Percentiles rank a stretch among this genome's conserved stretches.
phyloP scores from a whole-genome alignment of 768 basidiomycete genomes.

The Lentinus tigrinus region DNA sequence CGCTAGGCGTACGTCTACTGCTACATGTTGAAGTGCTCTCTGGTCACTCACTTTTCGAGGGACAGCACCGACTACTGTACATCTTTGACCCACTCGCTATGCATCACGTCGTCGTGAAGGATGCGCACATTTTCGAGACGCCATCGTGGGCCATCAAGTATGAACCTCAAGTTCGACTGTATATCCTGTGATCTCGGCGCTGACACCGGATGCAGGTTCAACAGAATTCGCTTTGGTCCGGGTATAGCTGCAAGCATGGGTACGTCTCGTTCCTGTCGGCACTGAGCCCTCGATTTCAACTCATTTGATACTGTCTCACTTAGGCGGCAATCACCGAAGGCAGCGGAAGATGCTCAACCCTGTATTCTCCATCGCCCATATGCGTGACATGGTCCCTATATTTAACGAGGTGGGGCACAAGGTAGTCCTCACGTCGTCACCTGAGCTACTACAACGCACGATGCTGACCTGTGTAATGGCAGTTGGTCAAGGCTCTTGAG shows the following conservation, averaged over 20 bases:
- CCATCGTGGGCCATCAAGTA: slow-evolving; percentile 19
- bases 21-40: background rate
- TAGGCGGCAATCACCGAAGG: slow-evolving; percentile 29
- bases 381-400: slow-evolving; percentile 25
- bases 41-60: background rate
- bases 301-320: background rate
- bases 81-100: slow-evolving; percentile 46
- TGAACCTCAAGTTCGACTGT: background rate
- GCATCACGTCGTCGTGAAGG: slow-evolving; percentile 46
- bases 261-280: too few species aligned
- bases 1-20: background rate
- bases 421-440: slow-evolving; percentile 1
- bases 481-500: slow-evolving; percentile 21
- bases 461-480: slow-evolving; percentile 11
- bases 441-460: background rate
- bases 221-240: slow-evolving; percentile 18
- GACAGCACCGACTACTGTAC: slow-evolving; percentile 33
- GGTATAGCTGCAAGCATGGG: slow-evolving; percentile 25
- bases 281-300: background rate
- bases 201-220: slow-evolving; percentile 1
- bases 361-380: slow-evolving; percentile 28
- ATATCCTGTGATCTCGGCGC: background rate
- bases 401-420: slow-evolving; percentile 24
- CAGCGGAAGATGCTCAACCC: slow-evolving; percentile 33
- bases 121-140: slow-evolving; percentile 23